Evolutionary conservation across 1,284 basidiomycete genomes (phyloP).

Genomic region (Laetiporus sulphureus): DNA sequence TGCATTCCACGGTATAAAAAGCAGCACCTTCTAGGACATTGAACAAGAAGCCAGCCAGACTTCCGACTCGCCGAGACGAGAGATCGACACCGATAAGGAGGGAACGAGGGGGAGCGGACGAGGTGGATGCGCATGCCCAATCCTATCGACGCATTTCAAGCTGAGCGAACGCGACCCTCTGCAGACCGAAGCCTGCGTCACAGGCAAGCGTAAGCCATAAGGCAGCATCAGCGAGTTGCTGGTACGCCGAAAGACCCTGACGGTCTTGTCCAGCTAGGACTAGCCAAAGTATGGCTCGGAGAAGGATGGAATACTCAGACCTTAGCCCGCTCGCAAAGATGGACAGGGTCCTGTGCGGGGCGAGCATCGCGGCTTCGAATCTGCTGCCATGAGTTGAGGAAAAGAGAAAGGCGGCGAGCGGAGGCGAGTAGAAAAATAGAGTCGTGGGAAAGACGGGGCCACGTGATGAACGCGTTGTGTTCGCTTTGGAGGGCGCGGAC

Average conservation of each 20-base stretch:
- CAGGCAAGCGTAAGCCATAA: neutral
- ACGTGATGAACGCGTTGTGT: too few relatives aligned
- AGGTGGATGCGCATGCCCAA: conserved; percentile 15
- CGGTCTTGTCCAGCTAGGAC: conserved; percentile 39
- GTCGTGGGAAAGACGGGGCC: too few relatives aligned
- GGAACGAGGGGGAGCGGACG: neutral
- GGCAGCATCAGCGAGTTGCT: conserved; percentile 31
- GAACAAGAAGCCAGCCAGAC: neutral
- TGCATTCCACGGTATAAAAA: neutral
- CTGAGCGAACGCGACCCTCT: conserved; percentile 10
- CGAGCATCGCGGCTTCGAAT: neutral
- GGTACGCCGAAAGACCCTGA: conserved; percentile 38
- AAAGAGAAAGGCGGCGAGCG: too few relatives aligned
- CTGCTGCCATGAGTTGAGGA: neutral
- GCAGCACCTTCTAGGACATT: neutral
- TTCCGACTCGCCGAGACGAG: conserved; percentile 10
- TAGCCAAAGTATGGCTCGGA: too few relatives aligned
- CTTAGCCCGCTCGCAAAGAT: conserved; percentile 13
- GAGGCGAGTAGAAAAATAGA: too few relatives aligned
- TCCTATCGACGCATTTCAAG: conserved; percentile 26
- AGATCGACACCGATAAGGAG: conserved; percentile 23
- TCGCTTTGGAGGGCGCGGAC: too few relatives aligned
- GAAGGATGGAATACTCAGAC: conserved; percentile 48
- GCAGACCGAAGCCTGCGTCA: conserved; percentile 7
- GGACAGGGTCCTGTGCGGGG: neutral